These are phyloP conservation scores for Trichophyton schoenleinii DNA, from an alignment of 2,329 filamentous ascomycete genomes.

Conservation along the genomic window DNA sequence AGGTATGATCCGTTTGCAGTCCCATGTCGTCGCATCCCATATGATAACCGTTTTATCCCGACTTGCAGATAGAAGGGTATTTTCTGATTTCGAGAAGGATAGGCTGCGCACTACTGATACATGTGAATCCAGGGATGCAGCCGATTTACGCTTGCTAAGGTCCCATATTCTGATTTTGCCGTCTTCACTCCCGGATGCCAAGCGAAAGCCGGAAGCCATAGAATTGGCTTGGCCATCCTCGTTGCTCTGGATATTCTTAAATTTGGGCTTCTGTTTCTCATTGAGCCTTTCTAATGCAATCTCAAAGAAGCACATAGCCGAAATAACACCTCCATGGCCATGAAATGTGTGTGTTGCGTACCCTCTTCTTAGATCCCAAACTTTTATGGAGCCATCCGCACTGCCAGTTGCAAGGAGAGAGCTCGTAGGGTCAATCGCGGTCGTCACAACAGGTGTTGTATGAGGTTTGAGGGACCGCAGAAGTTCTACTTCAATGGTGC, in stretches of 20 bases:
- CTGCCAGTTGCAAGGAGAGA: constrained; percentile 85
- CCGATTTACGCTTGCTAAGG: constrained; percentile 65
- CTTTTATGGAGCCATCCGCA: constrained; percentile 85
- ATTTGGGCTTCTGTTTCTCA: constrained; percentile 8
- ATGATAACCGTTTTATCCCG: constrained; percentile 89
- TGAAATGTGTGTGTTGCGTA: constrained; percentile 93
- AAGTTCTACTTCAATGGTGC: constrained; percentile 52
- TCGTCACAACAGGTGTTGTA: constrained; percentile 73
- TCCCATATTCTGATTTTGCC: constrained; percentile 89
- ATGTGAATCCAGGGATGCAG: constrained; percentile 75
- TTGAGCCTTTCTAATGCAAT: constrained; percentile 32
- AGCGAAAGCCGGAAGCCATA: constrained; percentile 48
- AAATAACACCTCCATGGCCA: constrained; percentile 81
- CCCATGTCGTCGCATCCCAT: constrained; percentile 84
- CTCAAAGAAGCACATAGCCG: constrained; percentile 85
- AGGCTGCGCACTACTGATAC: constrained; percentile 86
- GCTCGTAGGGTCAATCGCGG: constrained; percentile 73
- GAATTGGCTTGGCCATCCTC: constrained; percentile 33
- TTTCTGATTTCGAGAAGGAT: constrained; percentile 63
- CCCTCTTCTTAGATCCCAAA: constrained; percentile 87
- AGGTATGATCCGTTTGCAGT: constrained; percentile 64
- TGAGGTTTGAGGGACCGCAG: constrained; percentile 79
- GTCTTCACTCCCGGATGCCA: constrained; percentile 88
- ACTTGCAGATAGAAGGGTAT: constrained; percentile 68
- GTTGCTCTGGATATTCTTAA: constrained; percentile 27